Evolutionary conservation across 352 stramenopile genomes (phyloP), one percentile per base, ranked within the genome.

Genomic region (Pythium guiyangense): DNA sequence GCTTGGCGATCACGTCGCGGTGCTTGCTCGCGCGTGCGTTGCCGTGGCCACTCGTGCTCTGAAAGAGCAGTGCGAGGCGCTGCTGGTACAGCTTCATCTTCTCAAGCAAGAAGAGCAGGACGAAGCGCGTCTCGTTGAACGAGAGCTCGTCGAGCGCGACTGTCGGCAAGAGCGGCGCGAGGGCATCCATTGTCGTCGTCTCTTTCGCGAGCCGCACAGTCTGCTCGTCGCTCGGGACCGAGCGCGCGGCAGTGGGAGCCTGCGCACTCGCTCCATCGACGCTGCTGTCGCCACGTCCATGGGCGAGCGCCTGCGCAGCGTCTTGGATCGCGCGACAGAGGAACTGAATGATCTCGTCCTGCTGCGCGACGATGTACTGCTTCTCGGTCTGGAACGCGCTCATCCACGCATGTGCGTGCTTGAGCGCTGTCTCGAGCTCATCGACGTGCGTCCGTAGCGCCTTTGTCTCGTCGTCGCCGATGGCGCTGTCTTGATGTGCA

Each of bases 321-420:
- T 86, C 69, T 4, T 73, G 59, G 15, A 86, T 56, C 35, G 67
- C 62, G 4, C 60, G 65, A 56, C 70, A 70, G 3, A 88, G 53
- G 49, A 88, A 88, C 59, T 85, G 65, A 20, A 88, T 70, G n/a
- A 85, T 69, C 43, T 88, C 75, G 46, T 88, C 78, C 27, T 86
- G 75, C 49, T 81, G 71, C 10, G 72, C 66, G n/a, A 88, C 60
- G 10, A 86, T 18, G 56, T 74, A 84, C 47, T 84, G 75, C 42
- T 78, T 78, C 43, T 86, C 78, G 12, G 67, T 45, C 59, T 86
- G 75, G 11, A 81, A 79, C 14, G 71, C 62, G 18, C 59, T 63
- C 11, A 88, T 64, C 73, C 73, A 88, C 26, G 82, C 69, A 3
- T 74, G 44, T 0, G 78, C 73, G 15, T 69, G 62, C 12, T 61